Conservation (phyloP, 2,329 filamentous ascomycete genomes). For the Fusarium buxicola region DNA sequence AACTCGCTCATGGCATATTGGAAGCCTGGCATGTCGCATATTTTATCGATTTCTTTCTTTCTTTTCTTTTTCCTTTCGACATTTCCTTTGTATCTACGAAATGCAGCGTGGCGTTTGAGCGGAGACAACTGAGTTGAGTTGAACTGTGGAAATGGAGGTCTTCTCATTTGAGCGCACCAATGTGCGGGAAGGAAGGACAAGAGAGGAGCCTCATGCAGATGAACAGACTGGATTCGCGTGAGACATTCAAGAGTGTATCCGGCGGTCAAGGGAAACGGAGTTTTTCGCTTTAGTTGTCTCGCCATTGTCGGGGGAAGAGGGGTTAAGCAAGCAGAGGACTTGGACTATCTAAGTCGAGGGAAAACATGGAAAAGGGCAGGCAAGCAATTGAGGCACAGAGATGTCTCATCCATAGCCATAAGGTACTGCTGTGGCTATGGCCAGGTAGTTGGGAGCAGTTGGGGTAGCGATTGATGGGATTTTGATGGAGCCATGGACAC, state of each 20-base stretch:
- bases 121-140: conserved; percentile 38
- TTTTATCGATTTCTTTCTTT: conserved; percentile 1
- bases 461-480: conserved; percentile 4
- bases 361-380: conserved; percentile 6
- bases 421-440: not conserved
- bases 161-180: conserved; percentile 25
- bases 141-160: conserved; percentile 24
- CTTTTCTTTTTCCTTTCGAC: conserved; percentile 20
- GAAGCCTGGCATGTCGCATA: conserved; percentile 4
- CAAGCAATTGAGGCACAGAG: conserved; percentile 4
- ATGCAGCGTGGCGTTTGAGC: conserved; percentile 47
- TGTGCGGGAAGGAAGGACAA: conserved; percentile 6
- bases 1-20: not conserved
- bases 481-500: not conserved
- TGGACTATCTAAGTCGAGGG: conserved; percentile 7
- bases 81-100: conserved; percentile 45
- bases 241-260: conserved; percentile 22
- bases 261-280: conserved; percentile 30
- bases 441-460: not conserved
- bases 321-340: conserved; percentile 21
- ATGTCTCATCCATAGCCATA: not conserved
- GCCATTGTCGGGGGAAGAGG: conserved; percentile 3
- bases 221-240: conserved; percentile 40
- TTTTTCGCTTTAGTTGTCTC: conserved; percentile 30
- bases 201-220: conserved; percentile 14